Conservation (phyloP, 2,329 filamentous ascomycete genomes). For the Diplodia scrobiculata region DNA sequence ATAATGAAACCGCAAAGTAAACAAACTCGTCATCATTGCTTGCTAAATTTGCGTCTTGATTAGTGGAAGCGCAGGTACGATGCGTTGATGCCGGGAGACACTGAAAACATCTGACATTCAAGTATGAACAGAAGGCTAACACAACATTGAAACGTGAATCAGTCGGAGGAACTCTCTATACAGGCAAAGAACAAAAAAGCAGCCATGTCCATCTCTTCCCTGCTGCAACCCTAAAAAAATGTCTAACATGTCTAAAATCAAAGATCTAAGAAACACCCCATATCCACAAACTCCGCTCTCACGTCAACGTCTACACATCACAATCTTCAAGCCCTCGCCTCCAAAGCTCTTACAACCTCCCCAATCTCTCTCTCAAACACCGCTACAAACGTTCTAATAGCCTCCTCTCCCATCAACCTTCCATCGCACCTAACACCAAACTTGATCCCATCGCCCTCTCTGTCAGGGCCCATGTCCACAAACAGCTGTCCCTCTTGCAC, state of each 20-base stretch:
- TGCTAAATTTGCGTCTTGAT: no score
- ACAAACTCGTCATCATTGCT: no score
- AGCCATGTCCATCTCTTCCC: not conserved
- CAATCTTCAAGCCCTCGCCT: not conserved
- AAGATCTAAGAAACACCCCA: not conserved
- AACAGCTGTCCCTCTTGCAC: conserved; percentile 17
- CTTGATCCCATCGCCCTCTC: conserved; percentile 10
- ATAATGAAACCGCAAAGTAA: no score
- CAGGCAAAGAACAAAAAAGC: not conserved
- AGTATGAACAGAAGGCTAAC: not conserved
- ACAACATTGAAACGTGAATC: not conserved
- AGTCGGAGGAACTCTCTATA: not conserved
- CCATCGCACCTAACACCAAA: conserved; percentile 24
- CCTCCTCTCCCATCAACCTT: conserved; percentile 25
- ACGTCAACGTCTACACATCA: not conserved
- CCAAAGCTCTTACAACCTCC: conserved; percentile 14
- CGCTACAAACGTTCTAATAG: not conserved
- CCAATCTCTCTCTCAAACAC: conserved; percentile 24
- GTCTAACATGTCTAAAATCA: no score
- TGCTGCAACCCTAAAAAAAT: no score
- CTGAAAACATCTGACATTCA: no score
- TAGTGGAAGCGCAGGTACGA: no score
- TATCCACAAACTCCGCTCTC: not conserved
- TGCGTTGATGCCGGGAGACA: no score
- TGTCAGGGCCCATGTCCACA: conserved; percentile 26